Evolutionary conservation across 139 green algal genomes (phyloP), one percentile per base, ranked within the genome.

Genomic region (Yamagishiella unicocca): DNA sequence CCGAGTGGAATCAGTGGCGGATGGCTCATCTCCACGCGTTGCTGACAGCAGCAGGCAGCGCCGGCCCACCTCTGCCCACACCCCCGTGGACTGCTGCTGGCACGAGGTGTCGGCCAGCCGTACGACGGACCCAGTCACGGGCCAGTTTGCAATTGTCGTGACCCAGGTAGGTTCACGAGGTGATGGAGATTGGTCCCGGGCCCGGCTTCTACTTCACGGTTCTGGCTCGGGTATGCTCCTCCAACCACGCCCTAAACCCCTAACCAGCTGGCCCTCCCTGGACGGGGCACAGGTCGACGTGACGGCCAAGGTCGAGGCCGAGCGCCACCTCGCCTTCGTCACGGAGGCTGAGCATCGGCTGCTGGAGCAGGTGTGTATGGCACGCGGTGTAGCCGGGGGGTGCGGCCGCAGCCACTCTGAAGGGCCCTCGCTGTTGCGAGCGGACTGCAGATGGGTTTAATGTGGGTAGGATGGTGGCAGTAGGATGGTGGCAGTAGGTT

Each of bases 301-400:
- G 33, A 53, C 68, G 4, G 35, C 33, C 68, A 76, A 76, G 35
- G 24, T 76, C 5, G 37, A 53, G 68, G 68, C 68, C 14, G 68
- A 76, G 68, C 38, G 68, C 10, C 68, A 76, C 35, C 24, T 76
- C 7, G 68, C 68, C 68, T 53, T 53, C 37, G 68, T 76, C 1
- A 37, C 68, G 68, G 68, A 76, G 68, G 68, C 68, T 0, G 33
- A 76, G 35, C 68, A 76, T 17, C 68, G 68, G 0, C 68, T 76
- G 21, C 68, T 76, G 68, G 68, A 76, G 35, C 33, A 50, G 68
- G 68, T 76, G 68, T 27, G 35, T 29, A 67, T 17, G 50, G 50
- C 50, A 14, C 12, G 10, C 12, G 12, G 50, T 58, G 50, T 58
- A 58, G 14, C 14, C 10, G 12, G n/a, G n/a, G n/a, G n/a, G n/a